phyloP scores from a whole-genome alignment of 202 grass and related monocot genomes.

The Zizania palustris region DNA sequence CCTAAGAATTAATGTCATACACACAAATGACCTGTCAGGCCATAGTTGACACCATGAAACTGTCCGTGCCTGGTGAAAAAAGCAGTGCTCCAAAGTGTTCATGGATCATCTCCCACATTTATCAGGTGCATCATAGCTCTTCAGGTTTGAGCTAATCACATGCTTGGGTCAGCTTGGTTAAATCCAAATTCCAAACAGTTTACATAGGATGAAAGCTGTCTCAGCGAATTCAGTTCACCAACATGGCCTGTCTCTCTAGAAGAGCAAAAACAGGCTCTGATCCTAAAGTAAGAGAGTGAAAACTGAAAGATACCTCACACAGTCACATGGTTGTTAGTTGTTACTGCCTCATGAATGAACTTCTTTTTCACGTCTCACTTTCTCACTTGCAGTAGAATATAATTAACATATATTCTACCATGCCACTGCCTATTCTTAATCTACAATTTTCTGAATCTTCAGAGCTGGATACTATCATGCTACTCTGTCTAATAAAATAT shows the following conservation, averaged over 20 bases:
- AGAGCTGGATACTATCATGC: not conserved
- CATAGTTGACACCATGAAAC: no score
- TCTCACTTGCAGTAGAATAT: conserved; percentile 21
- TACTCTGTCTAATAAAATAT: not conserved
- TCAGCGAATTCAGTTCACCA: conserved; percentile 25
- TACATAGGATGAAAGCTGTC: not conserved
- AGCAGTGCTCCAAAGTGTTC: not conserved
- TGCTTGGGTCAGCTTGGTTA: not conserved
- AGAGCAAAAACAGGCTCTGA: conserved; percentile 25
- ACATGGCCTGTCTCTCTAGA: conserved; percentile 32
- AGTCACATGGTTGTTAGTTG: conserved; percentile 54
- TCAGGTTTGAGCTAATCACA: not conserved
- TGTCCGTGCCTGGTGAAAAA: conserved; percentile 23
- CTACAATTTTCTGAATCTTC: not conserved
- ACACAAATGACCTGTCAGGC: no score
- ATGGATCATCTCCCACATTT: not conserved
- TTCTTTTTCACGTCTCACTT: not conserved
- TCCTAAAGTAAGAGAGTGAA: not conserved
- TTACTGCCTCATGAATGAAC: conserved; percentile 47
- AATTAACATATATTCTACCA: not conserved
- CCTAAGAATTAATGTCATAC: conserved; percentile 4
- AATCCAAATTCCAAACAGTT: not conserved
- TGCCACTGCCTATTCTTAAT: not conserved
- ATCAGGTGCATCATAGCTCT: not conserved
- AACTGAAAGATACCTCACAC: conserved; percentile 38